phyloP scores from a whole-genome alignment of 306 rosid species.

The Inga leiocalycina region DNA sequence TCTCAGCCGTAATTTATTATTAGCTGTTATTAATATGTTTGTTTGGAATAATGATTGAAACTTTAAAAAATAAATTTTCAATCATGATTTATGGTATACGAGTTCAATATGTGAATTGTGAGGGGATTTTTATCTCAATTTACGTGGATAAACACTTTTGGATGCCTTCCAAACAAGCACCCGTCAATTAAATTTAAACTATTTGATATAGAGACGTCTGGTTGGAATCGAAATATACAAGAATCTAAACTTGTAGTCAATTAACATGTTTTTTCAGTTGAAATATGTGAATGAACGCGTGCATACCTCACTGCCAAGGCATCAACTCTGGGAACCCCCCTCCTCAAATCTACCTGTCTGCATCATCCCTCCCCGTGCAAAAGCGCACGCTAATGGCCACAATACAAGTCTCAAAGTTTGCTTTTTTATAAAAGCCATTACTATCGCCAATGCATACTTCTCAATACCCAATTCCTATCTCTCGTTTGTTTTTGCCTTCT shows the following conservation, averaged over 20 bases:
- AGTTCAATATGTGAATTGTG: no score
- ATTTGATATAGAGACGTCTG: no score
- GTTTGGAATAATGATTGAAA: no score
- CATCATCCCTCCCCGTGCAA: neutral
- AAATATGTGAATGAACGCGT: neutral
- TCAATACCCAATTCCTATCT: neutral
- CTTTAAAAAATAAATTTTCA: no score
- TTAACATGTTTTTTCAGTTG: neutral
- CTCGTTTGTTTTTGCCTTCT: neutral
- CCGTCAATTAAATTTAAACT: no score
- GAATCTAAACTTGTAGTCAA: neutral
- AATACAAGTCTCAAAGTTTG: neutral
- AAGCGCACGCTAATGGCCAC: neutral
- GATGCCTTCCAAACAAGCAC: no score
- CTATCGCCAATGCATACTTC: neutral
- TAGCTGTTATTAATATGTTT: neutral
- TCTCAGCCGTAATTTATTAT: neutral
- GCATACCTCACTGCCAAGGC: neutral
- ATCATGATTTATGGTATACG: no score
- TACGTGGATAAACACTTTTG: no score
- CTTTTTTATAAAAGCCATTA: neutral
- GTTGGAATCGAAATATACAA: no score
- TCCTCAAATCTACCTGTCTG: neutral
- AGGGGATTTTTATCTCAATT: no score
- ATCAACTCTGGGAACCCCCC: neutral